Conservation (phyloP, 140 eudicot genomes). For the Anethum foeniculum region DNA sequence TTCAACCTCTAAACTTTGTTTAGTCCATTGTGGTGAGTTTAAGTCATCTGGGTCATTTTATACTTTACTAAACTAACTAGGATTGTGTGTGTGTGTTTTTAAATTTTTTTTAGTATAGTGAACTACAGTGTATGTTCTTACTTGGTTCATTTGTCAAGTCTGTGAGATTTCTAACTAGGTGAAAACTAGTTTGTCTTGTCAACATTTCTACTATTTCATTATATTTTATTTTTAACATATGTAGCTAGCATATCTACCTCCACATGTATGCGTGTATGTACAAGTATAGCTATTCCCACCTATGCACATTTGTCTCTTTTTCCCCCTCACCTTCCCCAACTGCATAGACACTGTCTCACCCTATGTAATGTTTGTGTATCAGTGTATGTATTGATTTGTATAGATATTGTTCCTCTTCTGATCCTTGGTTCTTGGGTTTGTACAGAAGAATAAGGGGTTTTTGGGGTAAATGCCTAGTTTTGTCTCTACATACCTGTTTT, state of each 20-base stretch:
- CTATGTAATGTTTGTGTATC: background rate
- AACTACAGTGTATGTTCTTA: constrained; percentile 20
- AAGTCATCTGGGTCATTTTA: background rate
- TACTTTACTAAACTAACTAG: background rate
- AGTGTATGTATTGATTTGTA: background rate
- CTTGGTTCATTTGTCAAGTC: constrained; percentile 31
- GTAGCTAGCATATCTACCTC: background rate
- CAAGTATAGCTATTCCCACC: background rate
- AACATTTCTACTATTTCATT: constrained; percentile 29
- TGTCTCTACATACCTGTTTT: constrained; percentile 29
- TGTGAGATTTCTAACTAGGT: constrained; percentile 26
- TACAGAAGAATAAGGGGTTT: constrained; percentile 26
- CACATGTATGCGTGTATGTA: background rate
- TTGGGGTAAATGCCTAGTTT: constrained; percentile 19
- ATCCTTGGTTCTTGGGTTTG: constrained; percentile 24
- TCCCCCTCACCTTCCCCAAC: background rate
- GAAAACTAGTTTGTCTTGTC: constrained; percentile 36
- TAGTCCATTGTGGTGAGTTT: constrained; percentile 4
- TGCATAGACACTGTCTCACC: background rate
- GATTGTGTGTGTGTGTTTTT: constrained; percentile 26
- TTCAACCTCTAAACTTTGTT: background rate
- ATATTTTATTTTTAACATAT: background rate
- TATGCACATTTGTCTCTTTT: background rate
- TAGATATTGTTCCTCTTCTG: constrained; percentile 17
- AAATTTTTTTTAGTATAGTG: background rate